Evolutionary conservation across 768 basidiomycete species (phyloP).

Genomic region (Botryobasidium botryosum): DNA sequence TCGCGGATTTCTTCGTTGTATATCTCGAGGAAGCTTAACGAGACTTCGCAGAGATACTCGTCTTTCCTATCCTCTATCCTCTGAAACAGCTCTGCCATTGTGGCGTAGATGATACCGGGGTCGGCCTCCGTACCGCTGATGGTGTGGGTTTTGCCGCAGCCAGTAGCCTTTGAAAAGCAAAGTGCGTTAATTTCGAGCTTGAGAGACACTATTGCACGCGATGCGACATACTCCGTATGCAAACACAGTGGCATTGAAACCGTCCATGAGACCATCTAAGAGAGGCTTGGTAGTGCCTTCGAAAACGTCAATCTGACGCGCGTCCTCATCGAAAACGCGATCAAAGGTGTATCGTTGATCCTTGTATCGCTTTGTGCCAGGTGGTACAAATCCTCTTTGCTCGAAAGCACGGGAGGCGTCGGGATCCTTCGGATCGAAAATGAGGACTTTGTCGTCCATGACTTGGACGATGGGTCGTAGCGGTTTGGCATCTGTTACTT

Average conservation of each 20-base stretch:
- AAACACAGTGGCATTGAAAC: slow-evolving; percentile 94
- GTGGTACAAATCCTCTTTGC: slow-evolving; percentile 70
- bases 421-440: slow-evolving; percentile 90
- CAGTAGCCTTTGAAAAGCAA: slow-evolving; percentile 59
- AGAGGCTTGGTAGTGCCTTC: slow-evolving; percentile 73
- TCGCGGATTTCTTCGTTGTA: slow-evolving; percentile 99
- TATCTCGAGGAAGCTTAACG: slow-evolving; percentile 93
- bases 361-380: slow-evolving; percentile 86
- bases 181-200: background rate
- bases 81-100: slow-evolving; percentile 93
- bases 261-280: slow-evolving; percentile 70
- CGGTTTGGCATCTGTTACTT: slow-evolving; percentile 20
- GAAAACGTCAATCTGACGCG: slow-evolving; percentile 76
- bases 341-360: slow-evolving; percentile 97
- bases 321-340: slow-evolving; percentile 67
- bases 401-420: slow-evolving; percentile 65
- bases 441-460: slow-evolving; percentile 85
- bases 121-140: slow-evolving; percentile 82
- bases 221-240: slow-evolving; percentile 76
- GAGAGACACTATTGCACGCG: slow-evolving; percentile 5
- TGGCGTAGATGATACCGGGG: slow-evolving; percentile 89
- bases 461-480: slow-evolving; percentile 64
- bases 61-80: slow-evolving; percentile 76
- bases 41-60: slow-evolving; percentile 72
- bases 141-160: slow-evolving; percentile 99